Evolutionary conservation across 345 rosid genomes (phyloP).

Genomic region (Populus pruinosa): DNA sequence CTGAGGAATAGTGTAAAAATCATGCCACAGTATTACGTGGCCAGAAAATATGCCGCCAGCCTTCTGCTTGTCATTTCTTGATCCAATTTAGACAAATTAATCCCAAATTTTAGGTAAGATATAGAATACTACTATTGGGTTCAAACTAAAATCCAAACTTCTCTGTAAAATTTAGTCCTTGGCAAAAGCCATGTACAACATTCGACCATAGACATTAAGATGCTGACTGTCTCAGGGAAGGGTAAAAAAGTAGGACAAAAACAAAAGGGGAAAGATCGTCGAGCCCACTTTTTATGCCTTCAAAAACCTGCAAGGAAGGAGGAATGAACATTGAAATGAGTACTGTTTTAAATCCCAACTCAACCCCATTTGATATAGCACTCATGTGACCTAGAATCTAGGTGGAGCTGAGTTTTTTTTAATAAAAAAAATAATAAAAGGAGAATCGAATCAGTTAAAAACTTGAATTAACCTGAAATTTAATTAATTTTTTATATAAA

Average conservation of each 20-base stretch:
- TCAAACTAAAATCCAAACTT: not conserved
- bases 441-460: too few relatives aligned
- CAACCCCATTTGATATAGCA: too few relatives aligned
- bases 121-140: too few relatives aligned
- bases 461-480: rapidly evolving
- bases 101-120: conserved; percentile 3
- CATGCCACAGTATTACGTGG: not conserved
- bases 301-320: not conserved
- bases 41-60: not conserved
- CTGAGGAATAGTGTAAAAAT: not conserved
- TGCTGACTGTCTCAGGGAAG: not conserved
- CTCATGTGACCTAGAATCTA: too few relatives aligned
- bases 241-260: not conserved
- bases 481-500: too few relatives aligned
- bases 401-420: too few relatives aligned
- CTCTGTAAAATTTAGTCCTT: not conserved
- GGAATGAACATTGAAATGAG: not conserved
- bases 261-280: not conserved
- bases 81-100: not conserved
- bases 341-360: too few relatives aligned
- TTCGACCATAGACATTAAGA: not conserved
- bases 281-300: not conserved
- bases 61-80: not conserved
- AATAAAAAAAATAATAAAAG: too few relatives aligned
- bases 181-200: not conserved